phyloP scores from a whole-genome alignment of 1,284 basidiomycete species.

The Mycena sp. region DNA sequence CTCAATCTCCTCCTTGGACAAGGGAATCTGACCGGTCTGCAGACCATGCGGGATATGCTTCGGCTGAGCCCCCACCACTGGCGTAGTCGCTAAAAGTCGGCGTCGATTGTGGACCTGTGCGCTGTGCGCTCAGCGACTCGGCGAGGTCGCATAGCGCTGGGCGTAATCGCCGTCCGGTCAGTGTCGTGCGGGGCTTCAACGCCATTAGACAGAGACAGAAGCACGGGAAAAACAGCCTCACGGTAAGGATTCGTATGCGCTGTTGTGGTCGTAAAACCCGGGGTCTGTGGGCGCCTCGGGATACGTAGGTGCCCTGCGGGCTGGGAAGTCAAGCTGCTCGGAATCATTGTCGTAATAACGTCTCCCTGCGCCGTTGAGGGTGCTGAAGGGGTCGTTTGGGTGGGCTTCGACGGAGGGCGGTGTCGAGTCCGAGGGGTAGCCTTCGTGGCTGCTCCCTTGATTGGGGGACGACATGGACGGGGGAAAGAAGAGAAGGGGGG shows the following conservation, averaged over 20 bases:
- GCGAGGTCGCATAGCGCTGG: constrained; percentile 28
- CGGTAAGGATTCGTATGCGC: constrained; percentile 74
- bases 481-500: not conserved
- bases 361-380: constrained; percentile 20
- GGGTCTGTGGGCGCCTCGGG: constrained; percentile 35
- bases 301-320: constrained; percentile 20
- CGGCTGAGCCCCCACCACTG: constrained; percentile 40
- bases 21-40: constrained; percentile 91
- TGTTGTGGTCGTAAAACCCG: constrained; percentile 68
- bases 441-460: constrained; percentile 26
- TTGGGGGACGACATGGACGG: constrained; percentile 27
- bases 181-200: constrained; percentile 74
- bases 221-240: constrained; percentile 26
- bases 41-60: constrained; percentile 95
- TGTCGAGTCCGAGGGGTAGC: constrained; percentile 23
- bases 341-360: constrained; percentile 29
- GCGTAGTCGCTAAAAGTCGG: constrained; percentile 69
- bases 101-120: constrained; percentile 52
- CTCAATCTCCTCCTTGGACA: constrained; percentile 99
- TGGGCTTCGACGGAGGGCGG: constrained; percentile 29
- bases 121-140: constrained; percentile 25
- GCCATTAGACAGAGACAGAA: constrained; percentile 35
- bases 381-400: constrained; percentile 29
- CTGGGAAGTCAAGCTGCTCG: too few relatives aligned
- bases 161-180: constrained; percentile 53